Evolutionary conservation across 352 stramenopile genomes (phyloP).

Genomic region (Pythium graminicola): DNA sequence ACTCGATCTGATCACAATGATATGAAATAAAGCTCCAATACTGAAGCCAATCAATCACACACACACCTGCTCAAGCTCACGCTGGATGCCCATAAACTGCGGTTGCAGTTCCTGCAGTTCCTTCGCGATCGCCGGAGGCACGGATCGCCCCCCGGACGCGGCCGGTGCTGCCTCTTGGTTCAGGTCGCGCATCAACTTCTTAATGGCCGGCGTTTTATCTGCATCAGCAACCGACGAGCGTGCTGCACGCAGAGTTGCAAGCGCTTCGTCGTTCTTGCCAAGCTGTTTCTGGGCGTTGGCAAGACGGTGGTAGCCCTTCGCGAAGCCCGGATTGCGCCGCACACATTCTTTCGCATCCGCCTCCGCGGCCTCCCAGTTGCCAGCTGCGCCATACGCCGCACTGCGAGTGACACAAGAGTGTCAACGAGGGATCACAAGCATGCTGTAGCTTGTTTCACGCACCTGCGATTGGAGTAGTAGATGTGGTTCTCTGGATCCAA

Average conservation of each 20-base stretch:
- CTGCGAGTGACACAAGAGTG: slow-evolving; percentile 16
- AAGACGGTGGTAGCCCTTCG: slow-evolving; percentile 74
- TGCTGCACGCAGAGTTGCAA: slow-evolving; percentile 53
- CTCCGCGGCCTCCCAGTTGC: slow-evolving; percentile 66
- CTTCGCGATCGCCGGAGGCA: slow-evolving; percentile 60
- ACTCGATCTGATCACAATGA: slow-evolving; percentile 39
- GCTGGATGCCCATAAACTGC: slow-evolving; percentile 70
- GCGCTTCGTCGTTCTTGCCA: slow-evolving; percentile 57
- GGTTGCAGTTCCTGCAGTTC: slow-evolving; percentile 79
- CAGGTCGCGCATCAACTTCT: slow-evolving; percentile 68
- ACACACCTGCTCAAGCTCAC: slow-evolving; percentile 52
- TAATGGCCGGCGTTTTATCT: slow-evolving; percentile 64
- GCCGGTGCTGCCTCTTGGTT: slow-evolving; percentile 34
- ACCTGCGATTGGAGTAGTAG: slow-evolving; percentile 84
- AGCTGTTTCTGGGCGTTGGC: slow-evolving; percentile 77
- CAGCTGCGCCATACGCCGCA: slow-evolving; percentile 60
- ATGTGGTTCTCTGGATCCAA: slow-evolving; percentile 69
- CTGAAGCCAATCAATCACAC: neutral
- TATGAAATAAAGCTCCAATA: neutral
- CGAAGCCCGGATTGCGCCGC: slow-evolving; percentile 59
- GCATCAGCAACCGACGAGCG: slow-evolving; percentile 26
- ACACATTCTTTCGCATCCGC: slow-evolving; percentile 70
- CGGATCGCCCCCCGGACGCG: slow-evolving; percentile 28
- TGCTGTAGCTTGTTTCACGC: neutral
- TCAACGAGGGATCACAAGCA: neutral